Percentiles rank a stretch among this genome's conserved stretches.
Evolutionary conservation across 1,284 basidiomycete species (phyloP).

Genomic region (Limonomyces culmigenus): DNA sequence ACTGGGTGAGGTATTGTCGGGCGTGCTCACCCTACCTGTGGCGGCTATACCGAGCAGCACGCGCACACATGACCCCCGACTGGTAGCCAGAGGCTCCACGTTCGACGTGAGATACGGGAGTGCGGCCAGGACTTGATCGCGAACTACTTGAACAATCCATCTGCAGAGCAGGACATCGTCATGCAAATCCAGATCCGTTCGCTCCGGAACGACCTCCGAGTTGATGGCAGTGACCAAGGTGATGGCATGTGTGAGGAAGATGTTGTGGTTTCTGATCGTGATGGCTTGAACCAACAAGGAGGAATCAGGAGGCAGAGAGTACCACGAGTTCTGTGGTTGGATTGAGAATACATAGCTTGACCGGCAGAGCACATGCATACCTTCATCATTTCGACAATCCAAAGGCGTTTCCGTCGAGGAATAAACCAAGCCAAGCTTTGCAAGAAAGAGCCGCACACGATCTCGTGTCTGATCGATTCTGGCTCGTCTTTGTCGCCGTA

Average conservation of each 20-base stretch:
- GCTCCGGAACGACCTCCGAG: conserved; percentile 24
- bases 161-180: conserved; percentile 6
- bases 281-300: too few species aligned
- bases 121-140: conserved; percentile 26
- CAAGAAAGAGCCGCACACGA: too few species aligned
- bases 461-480: too few species aligned
- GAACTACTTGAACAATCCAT: conserved; percentile 11
- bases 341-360: too few species aligned
- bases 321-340: too few species aligned
- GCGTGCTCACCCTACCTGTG: neutral
- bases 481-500: too few species aligned
- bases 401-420: too few species aligned
- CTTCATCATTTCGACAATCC: too few species aligned
- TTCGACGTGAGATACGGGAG: conserved; percentile 33
- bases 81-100: conserved; percentile 8
- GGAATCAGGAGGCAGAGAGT: conserved; percentile 17
- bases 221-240: conserved; percentile 2
- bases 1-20: conserved; percentile 17
- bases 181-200: conserved; percentile 18
- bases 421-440: too few species aligned
- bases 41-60: conserved; percentile 23
- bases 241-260: too few species aligned
- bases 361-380: too few species aligned
- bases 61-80: conserved; percentile 11
- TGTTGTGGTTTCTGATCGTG: too few species aligned